These are phyloP conservation scores for Cinnamomum micranthum DNA, from an alignment of 164 flowering plant genomes.

Conservation along the genomic window DNA sequence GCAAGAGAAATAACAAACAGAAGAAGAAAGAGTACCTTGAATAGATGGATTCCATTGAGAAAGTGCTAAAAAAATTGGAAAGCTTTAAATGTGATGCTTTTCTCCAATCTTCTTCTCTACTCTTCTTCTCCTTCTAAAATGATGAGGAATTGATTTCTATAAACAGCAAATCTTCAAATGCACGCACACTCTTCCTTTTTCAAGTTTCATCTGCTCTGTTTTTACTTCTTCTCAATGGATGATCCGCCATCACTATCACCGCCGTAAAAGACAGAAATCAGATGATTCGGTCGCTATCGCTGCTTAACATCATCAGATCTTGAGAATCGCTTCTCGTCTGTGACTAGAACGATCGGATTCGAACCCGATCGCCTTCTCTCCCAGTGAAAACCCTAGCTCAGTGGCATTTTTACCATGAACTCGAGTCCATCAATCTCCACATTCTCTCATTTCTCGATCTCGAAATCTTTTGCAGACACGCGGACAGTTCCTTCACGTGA, in stretches of 20 bases:
- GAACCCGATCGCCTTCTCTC: too few relatives aligned
- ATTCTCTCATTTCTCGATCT: slow-evolving; percentile 3
- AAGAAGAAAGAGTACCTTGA: slow-evolving; percentile 9
- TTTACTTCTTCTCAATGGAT: background rate
- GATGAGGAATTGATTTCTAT: too few relatives aligned
- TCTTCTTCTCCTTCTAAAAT: background rate
- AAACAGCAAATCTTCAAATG: too few relatives aligned
- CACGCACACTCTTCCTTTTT: background rate
- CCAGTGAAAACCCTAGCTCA: slow-evolving; percentile 9
- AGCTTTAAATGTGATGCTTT: background rate
- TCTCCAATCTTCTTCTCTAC: background rate
- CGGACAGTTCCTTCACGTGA: slow-evolving; percentile 27
- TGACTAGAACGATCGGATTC: too few relatives aligned
- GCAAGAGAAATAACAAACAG: slow-evolving; percentile 2
- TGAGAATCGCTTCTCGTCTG: too few relatives aligned
- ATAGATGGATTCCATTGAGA: slow-evolving; percentile 4
- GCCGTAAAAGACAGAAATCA: background rate
- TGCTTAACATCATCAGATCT: slow-evolving; percentile 5
- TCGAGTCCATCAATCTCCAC: background rate
- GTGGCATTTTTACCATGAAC: background rate
- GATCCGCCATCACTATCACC: background rate
- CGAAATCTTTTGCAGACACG: slow-evolving; percentile 6
- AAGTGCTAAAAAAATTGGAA: background rate
- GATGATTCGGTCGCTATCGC: slow-evolving; percentile 4
- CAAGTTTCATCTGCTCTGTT: background rate